Percentiles rank a stretch among this genome's conserved stretches.
These are phyloP conservation scores for Ustilaginoidea virens DNA, from an alignment of 2,329 filamentous ascomycete species.

Conservation along the genomic window DNA sequence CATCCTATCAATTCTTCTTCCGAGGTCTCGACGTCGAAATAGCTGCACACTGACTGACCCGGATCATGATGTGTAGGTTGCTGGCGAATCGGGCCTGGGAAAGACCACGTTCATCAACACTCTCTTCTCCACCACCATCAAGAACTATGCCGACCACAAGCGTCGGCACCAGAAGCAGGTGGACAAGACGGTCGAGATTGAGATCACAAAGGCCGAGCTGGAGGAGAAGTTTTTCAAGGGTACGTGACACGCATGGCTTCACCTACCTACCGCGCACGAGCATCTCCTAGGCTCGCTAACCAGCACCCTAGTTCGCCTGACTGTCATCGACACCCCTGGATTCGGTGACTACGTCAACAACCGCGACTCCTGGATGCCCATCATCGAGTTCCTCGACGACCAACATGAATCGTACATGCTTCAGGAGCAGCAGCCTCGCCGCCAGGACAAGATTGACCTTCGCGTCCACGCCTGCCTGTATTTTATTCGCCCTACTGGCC, in stretches of 20 bases:
- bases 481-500: slow-evolving; percentile 96
- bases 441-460: slow-evolving; percentile 97
- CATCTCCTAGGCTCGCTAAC: slow-evolving; percentile 7
- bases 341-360: slow-evolving; percentile 99
- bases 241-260: too few relatives aligned
- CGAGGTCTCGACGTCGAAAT: not conserved
- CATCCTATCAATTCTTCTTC: slow-evolving; percentile 49
- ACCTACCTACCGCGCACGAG: too few relatives aligned
- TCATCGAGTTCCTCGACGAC: slow-evolving; percentile 99
- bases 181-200: slow-evolving; percentile 99
- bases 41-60: too few relatives aligned
- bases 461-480: slow-evolving; percentile 97
- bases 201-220: slow-evolving; percentile 98
- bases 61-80: slow-evolving; percentile 54
- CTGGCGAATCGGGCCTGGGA: slow-evolving; percentile 93
- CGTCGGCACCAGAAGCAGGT: slow-evolving; percentile 98
- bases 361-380: slow-evolving; percentile 98
- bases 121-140: slow-evolving; percentile 98
- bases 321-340: slow-evolving; percentile 96
- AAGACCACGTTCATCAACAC: slow-evolving; percentile 99
- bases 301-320: slow-evolving; percentile 62
- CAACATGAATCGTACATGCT: slow-evolving; percentile 99
- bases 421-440: slow-evolving; percentile 97
- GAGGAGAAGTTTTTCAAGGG: slow-evolving; percentile 99
- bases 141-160: slow-evolving; percentile 99